A percentile compares a stretch with the other conserved stretches of the same genome.
These are phyloP conservation scores for Sambucus nigra DNA, from an alignment of 129 eudicot species.

Conservation along the genomic window DNA sequence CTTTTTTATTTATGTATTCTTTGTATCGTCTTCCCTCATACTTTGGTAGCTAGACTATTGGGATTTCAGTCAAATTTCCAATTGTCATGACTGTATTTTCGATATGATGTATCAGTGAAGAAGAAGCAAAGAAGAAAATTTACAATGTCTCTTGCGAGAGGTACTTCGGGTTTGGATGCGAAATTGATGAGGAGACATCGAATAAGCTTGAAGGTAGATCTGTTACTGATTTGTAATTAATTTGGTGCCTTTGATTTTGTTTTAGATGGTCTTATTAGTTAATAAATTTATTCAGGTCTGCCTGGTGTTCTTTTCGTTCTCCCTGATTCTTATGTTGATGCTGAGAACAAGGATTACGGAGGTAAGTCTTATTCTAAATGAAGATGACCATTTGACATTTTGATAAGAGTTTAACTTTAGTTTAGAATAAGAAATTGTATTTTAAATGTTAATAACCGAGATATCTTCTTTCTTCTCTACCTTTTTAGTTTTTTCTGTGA, in stretches of 20 bases:
- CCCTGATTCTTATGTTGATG: conserved; percentile 98
- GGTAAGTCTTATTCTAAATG: conserved; percentile 32
- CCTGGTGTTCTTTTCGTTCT: conserved; percentile 98
- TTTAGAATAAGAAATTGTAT: not conserved
- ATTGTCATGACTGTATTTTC: not conserved
- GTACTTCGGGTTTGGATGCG: conserved; percentile 95
- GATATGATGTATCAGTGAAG: conserved; percentile 42
- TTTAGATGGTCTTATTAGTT: not conserved
- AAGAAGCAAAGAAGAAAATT: conserved; percentile 89
- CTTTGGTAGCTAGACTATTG: not conserved
- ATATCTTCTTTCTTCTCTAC: too few species aligned
- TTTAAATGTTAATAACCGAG: not conserved
- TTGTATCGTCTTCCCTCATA: not conserved
- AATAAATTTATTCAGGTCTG: conserved; percentile 46
- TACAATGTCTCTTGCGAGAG: conserved; percentile 96
- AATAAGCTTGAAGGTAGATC: conserved; percentile 80
- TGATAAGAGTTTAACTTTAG: not conserved
- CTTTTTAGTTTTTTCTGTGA: not conserved
- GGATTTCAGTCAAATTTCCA: not conserved
- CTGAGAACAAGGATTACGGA: conserved; percentile 95
- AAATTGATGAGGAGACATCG: conserved; percentile 91
- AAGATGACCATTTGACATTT: not conserved
- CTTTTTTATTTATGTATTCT: not conserved
- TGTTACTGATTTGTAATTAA: not conserved
- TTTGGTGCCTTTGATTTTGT: not conserved